These are phyloP conservation scores for Aegle marmelos DNA, from an alignment of 345 rosid genomes.

Conservation along the genomic window DNA sequence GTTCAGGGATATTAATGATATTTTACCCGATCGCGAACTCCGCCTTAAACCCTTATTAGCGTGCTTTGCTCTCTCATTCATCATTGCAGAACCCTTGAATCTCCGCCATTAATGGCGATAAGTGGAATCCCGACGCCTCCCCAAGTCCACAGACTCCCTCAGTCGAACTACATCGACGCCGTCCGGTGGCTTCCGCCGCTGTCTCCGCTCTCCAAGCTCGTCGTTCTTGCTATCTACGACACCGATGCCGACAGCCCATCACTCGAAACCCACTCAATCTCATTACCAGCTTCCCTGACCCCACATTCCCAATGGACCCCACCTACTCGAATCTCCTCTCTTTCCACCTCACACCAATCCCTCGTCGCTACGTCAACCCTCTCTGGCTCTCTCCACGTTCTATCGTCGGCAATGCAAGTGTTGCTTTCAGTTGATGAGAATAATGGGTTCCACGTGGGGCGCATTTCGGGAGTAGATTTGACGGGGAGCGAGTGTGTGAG, in stretches of 20 bases:
- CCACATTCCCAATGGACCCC: slow-evolving; percentile 49
- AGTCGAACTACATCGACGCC: slow-evolving; percentile 57
- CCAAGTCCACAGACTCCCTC: slow-evolving; percentile 52
- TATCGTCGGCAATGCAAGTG: slow-evolving; percentile 32
- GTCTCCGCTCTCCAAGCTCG: slow-evolving; percentile 60
- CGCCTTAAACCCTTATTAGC: not conserved
- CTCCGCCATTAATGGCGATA: slow-evolving; percentile 49
- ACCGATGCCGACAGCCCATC: slow-evolving; percentile 47
- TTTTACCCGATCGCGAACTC: not conserved
- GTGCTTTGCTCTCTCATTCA: not conserved
- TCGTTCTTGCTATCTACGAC: slow-evolving; percentile 53
- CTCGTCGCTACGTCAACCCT: slow-evolving; percentile 52
- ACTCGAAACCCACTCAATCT: slow-evolving; percentile 47
- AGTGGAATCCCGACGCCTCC: slow-evolving; percentile 33
- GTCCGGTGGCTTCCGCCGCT: slow-evolving; percentile 86
- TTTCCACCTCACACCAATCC: slow-evolving; percentile 34
- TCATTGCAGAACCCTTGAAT: not conserved
- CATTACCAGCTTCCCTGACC: slow-evolving; percentile 23
- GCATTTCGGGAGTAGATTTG: slow-evolving; percentile 62
- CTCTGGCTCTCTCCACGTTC: slow-evolving; percentile 58
- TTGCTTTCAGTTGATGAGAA: slow-evolving; percentile 28
- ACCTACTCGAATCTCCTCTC: slow-evolving; percentile 66
- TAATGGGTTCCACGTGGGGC: slow-evolving; percentile 49
- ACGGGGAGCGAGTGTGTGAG: slow-evolving; percentile 65
- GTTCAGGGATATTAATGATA: not conserved